Percentiles rank a stretch among this genome's conserved stretches.
phyloP scores from a whole-genome alignment of 2,329 filamentous ascomycete species.

The Alternaria alternata region DNA sequence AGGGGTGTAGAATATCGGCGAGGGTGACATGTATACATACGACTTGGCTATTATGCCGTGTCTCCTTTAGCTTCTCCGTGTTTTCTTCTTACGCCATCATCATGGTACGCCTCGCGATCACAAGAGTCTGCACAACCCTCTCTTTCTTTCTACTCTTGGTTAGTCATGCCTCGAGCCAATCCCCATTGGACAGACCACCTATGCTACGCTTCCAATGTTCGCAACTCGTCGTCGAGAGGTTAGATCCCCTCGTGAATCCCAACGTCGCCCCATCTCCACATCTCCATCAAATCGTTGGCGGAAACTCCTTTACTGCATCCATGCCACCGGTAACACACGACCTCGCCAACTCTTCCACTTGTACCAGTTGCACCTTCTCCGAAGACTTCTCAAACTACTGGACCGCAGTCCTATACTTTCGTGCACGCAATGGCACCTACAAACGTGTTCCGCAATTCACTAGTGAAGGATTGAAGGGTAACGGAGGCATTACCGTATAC shows the following conservation, averaged over 20 bases:
- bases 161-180: neutral
- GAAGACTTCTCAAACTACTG: constrained; percentile 45
- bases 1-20: neutral
- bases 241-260: constrained; percentile 36
- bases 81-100: neutral
- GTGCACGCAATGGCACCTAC: constrained; percentile 39
- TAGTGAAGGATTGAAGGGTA: constrained; percentile 26
- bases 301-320: constrained; percentile 38
- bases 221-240: constrained; percentile 35
- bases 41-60: neutral
- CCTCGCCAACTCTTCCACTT: constrained; percentile 41
- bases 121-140: neutral
- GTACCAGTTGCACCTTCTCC: constrained; percentile 45
- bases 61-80: neutral
- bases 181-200: constrained; percentile 1
- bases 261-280: constrained; percentile 32
- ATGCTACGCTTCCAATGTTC: constrained; percentile 38
- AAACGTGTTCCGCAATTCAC: constrained; percentile 36
- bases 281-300: constrained; percentile 34
- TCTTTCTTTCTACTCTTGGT: neutral
- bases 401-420: constrained; percentile 40
- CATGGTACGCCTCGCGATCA: neutral
- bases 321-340: constrained; percentile 44
- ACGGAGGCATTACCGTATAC: constrained; percentile 40
- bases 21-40: neutral